These are phyloP conservation scores for Clitoria ternatea DNA, from an alignment of 306 rosid genomes.

Conservation along the genomic window DNA sequence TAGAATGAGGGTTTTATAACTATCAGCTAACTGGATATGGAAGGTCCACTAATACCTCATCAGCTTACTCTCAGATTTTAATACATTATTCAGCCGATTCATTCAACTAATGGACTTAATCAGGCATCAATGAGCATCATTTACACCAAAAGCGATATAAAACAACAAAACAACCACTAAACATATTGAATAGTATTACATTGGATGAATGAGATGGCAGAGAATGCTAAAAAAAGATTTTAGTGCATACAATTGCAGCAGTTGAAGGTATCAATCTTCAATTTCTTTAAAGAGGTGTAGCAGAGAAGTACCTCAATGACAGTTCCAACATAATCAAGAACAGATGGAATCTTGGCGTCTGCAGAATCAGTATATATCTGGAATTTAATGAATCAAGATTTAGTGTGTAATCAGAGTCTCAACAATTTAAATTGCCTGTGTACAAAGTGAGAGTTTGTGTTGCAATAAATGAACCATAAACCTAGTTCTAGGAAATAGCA, in stretches of 20 bases:
- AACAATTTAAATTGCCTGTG: background rate
- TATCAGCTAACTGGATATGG: background rate
- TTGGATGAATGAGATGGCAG: background rate
- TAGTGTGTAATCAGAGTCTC: background rate
- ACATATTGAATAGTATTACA: background rate
- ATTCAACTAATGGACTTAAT: slow-evolving; percentile 3
- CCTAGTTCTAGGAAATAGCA: background rate
- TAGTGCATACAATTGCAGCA: slow-evolving; percentile 10
- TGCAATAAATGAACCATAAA: slow-evolving; percentile 15
- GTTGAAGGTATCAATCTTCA: slow-evolving; percentile 11
- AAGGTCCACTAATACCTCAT: background rate
- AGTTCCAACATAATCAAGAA: slow-evolving; percentile 86
- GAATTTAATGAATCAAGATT: slow-evolving; percentile 26
- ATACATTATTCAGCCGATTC: background rate
- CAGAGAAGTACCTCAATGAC: slow-evolving; percentile 67
- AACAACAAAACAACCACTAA: background rate
- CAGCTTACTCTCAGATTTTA: background rate
- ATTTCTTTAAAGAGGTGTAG: background rate
- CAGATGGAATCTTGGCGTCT: slow-evolving; percentile 92
- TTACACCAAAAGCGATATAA: background rate
- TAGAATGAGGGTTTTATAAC: background rate
- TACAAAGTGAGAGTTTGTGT: background rate
- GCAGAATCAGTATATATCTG: slow-evolving; percentile 94
- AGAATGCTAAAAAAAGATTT: slow-evolving; percentile 19
- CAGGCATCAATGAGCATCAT: background rate